Evolutionary conservation across 2,329 filamentous ascomycete species (phyloP), one percentile per base, ranked within the genome.

Genomic region (Cephalotrichum gorgonifer): DNA sequence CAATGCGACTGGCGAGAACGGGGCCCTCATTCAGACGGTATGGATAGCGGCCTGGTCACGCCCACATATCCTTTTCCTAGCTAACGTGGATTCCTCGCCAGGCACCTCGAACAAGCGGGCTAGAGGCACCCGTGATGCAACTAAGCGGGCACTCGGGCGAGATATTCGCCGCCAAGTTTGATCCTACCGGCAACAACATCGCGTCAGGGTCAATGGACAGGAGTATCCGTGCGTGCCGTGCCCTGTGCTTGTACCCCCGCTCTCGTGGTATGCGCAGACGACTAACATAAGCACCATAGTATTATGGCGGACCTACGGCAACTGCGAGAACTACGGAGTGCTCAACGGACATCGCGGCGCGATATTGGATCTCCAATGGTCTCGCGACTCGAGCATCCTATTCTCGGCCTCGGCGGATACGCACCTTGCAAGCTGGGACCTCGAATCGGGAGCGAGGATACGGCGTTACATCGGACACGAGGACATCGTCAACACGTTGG

Each of bases 191-290:
- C 41, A 85, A 89, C 54, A 75, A 88, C 54, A 93, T 97, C 58
- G 93, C 93, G 39, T 97, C 93, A 2, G 91, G 88, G 8, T 93
- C 88, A 12, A 95, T 96, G 87, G 93, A 98, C 63, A 79, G 90
- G 58, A 87, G 83, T 51, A 93, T 98, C 58, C 74, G 88, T 94
- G 71, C 51, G 84, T 70, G 23, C n/a, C 6, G 1, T 41, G 35
- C 6, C 17, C 2, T 6, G 4, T 33, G 11, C 14, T 35, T 23
- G 26, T 20, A n/a, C 5, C 22, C 38, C 9, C 4, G 5, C 6
- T 27, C 2, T 35, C 47, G 7, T n/a, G n/a, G n/a, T 25, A 2
- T 8, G 2, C 20, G 2, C 12, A n/a, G 22, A 27, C 7, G 15
- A 27, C 58, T 60, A 44, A 61, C 43, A 23, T 1, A 23, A n/a